These are phyloP conservation scores for Beauveria medogensis DNA, from an alignment of 2,329 filamentous ascomycete species.

Conservation along the genomic window DNA sequence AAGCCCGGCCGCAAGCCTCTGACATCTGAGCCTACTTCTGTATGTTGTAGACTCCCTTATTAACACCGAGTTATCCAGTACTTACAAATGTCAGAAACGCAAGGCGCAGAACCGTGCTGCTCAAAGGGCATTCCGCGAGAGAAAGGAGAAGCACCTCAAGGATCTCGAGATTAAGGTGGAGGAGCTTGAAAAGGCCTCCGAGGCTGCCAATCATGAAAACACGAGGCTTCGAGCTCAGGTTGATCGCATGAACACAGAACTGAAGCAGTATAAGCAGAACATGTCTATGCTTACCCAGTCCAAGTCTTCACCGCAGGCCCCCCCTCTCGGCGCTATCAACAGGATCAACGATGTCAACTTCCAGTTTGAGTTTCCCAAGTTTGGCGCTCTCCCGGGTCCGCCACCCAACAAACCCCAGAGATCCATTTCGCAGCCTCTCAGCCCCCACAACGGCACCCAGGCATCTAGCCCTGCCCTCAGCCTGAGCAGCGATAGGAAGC, in stretches of 20 bases:
- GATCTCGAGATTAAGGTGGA: slow-evolving; percentile 73
- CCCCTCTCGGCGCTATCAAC: slow-evolving; percentile 40
- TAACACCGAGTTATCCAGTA: not conserved
- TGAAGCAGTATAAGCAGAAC: slow-evolving; percentile 85
- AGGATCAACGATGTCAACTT: slow-evolving; percentile 72
- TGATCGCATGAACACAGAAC: slow-evolving; percentile 74
- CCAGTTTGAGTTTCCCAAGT: slow-evolving; percentile 92
- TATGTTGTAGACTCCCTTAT: slow-evolving; percentile 31
- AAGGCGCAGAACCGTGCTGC: slow-evolving; percentile 94
- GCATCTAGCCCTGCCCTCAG: slow-evolving; percentile 21
- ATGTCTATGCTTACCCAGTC: slow-evolving; percentile 49
- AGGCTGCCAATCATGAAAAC: slow-evolving; percentile 80
- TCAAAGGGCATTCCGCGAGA: slow-evolving; percentile 86
- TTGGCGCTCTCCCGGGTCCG: slow-evolving; percentile 62
- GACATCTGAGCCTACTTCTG: slow-evolving; percentile 89
- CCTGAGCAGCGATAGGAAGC: slow-evolving; percentile 20
- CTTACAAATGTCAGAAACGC: slow-evolving; percentile 56
- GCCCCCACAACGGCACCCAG: slow-evolving; percentile 20
- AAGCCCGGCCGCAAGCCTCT: slow-evolving; percentile 95
- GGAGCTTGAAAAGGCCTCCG: slow-evolving; percentile 73
- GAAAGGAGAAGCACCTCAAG: slow-evolving; percentile 86
- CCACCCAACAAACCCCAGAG: slow-evolving; percentile 21
- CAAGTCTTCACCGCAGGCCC: slow-evolving; percentile 28
- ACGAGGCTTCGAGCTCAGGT: slow-evolving; percentile 75
- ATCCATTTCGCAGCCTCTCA: slow-evolving; percentile 24